Base-by-base conservation (phyloP, 352 stramenopile species). In the Thalassiosira ordinaria region DNA sequence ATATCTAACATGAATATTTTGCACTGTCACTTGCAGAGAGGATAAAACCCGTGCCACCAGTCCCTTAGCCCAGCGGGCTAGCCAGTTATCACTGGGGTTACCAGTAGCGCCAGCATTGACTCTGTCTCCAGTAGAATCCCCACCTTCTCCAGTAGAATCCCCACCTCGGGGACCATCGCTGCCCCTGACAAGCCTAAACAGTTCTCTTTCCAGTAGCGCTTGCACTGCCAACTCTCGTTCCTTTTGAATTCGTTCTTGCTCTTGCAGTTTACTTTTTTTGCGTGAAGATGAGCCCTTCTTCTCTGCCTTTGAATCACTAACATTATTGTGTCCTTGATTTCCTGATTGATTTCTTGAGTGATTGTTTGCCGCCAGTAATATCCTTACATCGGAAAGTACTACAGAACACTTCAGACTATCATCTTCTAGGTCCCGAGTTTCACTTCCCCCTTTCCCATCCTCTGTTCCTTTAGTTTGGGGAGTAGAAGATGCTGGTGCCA, bases 1-100 rank as follows among this genome's bases (percentile, higher is more conserved):
- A 56, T 91, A 93, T 69, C 88, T 77, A 29, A 93, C 68, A 69
- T 93, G 88, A 71, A 93, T 83, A 59, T 93, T 93, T 71, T 64
- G 63, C 2, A 92, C 65, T 9, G 86, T 91, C n/a, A 93, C 76
- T 22, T 76, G 75, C 7, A 93, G 63, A 14, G 82, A 88, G 0
- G 86, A 84, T 44, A 93, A 52, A 26, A 91, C 41, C 31, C 63
- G 77, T n/a, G 84, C 55, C n/a, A 89, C 20, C 39, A 82, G 63
- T 49, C 84, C 70, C 49, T 84, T 85, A 22, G 86, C 61, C 87
- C 87, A 92, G 35, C 59, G 56, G 52, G 73, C 63, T 33, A 82
- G 35, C 0, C 61, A 60, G 51, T 41, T 62, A 2, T 9, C 52
- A 26, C 20, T 7, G 14, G 52, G 3, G 2, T 62, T 22, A 37